Evolutionary conservation across 2,329 filamentous ascomycete species (phyloP).

Genomic region (Ceratocystis variospora): DNA sequence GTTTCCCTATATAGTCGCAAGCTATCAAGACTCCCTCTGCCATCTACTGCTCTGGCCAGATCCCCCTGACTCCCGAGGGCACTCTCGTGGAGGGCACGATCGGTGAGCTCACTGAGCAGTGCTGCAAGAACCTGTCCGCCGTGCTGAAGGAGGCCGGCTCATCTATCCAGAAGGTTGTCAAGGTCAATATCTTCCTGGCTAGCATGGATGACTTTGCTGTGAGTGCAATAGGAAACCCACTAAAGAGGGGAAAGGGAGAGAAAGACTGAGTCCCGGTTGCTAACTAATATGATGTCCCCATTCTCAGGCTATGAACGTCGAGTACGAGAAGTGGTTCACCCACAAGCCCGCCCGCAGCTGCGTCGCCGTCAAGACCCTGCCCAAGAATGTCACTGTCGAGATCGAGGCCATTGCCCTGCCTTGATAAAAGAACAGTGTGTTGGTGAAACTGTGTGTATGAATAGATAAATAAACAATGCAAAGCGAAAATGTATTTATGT

Average conservation of each 20-base stretch:
- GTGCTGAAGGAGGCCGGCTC: conserved; percentile 74
- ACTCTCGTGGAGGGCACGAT: conserved; percentile 44
- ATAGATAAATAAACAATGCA: conserved; percentile 12
- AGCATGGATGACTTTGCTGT: conserved; percentile 79
- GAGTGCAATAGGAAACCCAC: conserved; percentile 22
- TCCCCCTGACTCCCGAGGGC: conserved; percentile 50
- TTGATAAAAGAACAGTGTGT: conserved; percentile 25
- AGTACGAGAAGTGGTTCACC: conserved; percentile 70
- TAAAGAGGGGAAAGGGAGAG: too few relatives aligned
- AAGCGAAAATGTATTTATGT: background rate
- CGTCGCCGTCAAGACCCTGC: conserved; percentile 78
- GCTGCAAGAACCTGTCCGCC: conserved; percentile 65
- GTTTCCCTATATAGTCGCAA: conserved; percentile 37
- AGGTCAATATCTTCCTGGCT: conserved; percentile 81
- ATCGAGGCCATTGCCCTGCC: conserved; percentile 76
- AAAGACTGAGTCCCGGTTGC: background rate
- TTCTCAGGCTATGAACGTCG: conserved; percentile 58
- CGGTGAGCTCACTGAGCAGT: conserved; percentile 47
- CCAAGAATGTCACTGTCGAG: conserved; percentile 75
- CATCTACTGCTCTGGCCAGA: conserved; percentile 58
- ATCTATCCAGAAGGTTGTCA: conserved; percentile 66
- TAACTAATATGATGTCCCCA: background rate
- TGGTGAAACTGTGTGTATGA: background rate
- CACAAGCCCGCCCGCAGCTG: conserved; percentile 82
- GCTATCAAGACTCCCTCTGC: conserved; percentile 51